Percentiles rank a stretch among this genome's conserved stretches.
Evolutionary conservation across 495 filamentous ascomycete species (phyloP).

Genomic region (Talaromyces nanjingensis): DNA sequence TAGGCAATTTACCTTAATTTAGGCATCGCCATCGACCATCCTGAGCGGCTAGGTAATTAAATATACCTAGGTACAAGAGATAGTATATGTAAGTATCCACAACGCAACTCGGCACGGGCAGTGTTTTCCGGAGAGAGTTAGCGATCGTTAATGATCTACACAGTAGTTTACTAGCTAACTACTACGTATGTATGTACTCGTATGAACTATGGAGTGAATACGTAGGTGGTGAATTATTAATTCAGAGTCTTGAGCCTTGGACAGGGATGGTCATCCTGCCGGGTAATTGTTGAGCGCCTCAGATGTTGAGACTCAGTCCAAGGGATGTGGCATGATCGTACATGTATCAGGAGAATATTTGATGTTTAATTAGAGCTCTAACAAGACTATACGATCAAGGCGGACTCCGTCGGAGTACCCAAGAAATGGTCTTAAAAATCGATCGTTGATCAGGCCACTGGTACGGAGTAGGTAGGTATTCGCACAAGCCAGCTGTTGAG

Average conservation of each 20-base stretch:
- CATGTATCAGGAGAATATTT: neutral
- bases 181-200: neutral
- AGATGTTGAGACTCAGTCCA: neutral
- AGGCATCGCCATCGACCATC: neutral
- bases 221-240: neutral
- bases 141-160: neutral
- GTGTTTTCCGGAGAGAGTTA: neutral
- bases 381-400: too few species aligned
- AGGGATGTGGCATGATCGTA: neutral
- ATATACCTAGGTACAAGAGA: too few species aligned
- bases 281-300: neutral
- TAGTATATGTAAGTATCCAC: too few species aligned
- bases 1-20: neutral
- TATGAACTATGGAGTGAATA: neutral
- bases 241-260: neutral
- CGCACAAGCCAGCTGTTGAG: neutral
- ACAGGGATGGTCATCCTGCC: neutral
- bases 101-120: neutral
- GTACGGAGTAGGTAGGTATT: neutral
- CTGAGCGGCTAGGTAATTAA: too few species aligned
- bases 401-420: neutral
- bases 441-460: too few species aligned
- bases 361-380: too few species aligned
- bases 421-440: neutral
- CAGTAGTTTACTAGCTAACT: too few species aligned